Evolutionary conservation across 2,329 filamentous ascomycete species (phyloP).

Genomic region (Hortaea werneckii): DNA sequence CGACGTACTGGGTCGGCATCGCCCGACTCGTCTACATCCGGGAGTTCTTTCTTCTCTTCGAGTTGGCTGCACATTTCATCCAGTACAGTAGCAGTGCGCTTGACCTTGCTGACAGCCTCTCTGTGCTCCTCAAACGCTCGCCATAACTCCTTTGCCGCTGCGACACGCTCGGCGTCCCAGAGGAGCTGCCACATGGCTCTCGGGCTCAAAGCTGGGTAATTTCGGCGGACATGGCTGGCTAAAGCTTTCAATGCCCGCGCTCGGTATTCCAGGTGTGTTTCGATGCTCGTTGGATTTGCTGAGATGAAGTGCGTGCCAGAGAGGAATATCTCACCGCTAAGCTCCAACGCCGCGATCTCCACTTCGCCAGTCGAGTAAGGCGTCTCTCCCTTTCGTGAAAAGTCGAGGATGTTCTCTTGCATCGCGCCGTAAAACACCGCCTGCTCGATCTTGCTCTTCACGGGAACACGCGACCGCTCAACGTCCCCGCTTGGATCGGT

Average conservation of each 20-base stretch:
- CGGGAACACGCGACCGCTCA: conserved; percentile 50
- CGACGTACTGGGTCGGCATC: conserved; percentile 72
- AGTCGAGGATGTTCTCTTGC: conserved; percentile 68
- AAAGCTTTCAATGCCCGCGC: conserved; percentile 65
- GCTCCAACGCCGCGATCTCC: conserved; percentile 61
- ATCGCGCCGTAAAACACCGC: conserved; percentile 84
- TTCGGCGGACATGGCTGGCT: conserved; percentile 57
- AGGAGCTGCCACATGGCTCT: conserved; percentile 68
- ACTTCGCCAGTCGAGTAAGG: conserved; percentile 62
- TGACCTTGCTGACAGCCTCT: conserved; percentile 34
- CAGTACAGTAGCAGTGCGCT: conserved; percentile 59
- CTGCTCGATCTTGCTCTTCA: conserved; percentile 85
- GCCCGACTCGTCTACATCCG: conserved; percentile 52
- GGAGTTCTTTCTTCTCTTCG: conserved; percentile 64
- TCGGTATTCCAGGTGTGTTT: conserved; percentile 67
- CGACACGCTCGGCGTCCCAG: conserved; percentile 84
- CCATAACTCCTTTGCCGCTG: conserved; percentile 71
- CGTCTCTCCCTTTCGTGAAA: conserved; percentile 54
- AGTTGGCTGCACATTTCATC: conserved; percentile 66
- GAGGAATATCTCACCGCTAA: conserved; percentile 73
- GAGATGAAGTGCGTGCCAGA: conserved; percentile 68
- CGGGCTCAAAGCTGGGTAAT: conserved; percentile 54
- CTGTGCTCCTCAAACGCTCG: conserved; percentile 63
- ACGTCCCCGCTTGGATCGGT: conserved; percentile 51
- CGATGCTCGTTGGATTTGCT: conserved; percentile 58